Evolutionary conservation across 164 flowering plant species (phyloP).

Genomic region (Brasenia schreberi): DNA sequence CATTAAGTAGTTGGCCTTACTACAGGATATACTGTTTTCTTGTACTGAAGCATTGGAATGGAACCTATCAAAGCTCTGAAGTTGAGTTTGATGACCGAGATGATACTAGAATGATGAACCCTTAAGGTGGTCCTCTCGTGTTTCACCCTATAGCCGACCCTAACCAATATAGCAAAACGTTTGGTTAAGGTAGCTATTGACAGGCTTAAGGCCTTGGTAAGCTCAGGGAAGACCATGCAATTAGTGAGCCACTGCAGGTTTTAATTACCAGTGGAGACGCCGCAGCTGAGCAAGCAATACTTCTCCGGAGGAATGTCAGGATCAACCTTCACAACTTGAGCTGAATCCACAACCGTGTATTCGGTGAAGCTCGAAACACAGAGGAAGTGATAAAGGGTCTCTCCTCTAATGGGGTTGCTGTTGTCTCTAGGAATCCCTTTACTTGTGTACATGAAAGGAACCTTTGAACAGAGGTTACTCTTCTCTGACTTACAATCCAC

Average conservation of each 20-base stretch:
- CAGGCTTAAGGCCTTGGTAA: not conserved
- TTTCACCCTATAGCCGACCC: too few relatives aligned
- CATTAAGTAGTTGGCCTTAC: too few relatives aligned
- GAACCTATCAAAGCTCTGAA: too few relatives aligned
- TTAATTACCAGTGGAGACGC: slow-evolving; percentile 40
- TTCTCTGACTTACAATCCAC: slow-evolving; percentile 38
- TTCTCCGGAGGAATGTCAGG: slow-evolving; percentile 27
- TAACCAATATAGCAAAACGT: not conserved
- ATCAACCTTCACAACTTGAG: slow-evolving; percentile 27
- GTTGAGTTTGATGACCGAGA: not conserved
- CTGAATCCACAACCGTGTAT: slow-evolving; percentile 51
- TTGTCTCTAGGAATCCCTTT: slow-evolving; percentile 37
- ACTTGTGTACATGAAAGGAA: not conserved
- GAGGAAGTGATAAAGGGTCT: not conserved
- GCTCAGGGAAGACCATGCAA: not conserved
- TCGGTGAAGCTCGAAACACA: slow-evolving; percentile 44
- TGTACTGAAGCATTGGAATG: too few relatives aligned
- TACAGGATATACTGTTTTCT: too few relatives aligned
- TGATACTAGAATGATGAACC: not conserved
- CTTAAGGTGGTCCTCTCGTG: not conserved
- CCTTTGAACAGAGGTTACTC: slow-evolving; percentile 36
- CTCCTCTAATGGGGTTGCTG: slow-evolving; percentile 23
- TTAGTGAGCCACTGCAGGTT: not conserved
- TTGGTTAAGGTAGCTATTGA: not conserved
- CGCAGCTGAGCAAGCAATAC: slow-evolving; percentile 61